A percentile compares a stretch with the other conserved stretches of the same genome.
These are phyloP conservation scores for Tetracentron sinense DNA, from an alignment of 164 flowering plant species.

Conservation along the genomic window DNA sequence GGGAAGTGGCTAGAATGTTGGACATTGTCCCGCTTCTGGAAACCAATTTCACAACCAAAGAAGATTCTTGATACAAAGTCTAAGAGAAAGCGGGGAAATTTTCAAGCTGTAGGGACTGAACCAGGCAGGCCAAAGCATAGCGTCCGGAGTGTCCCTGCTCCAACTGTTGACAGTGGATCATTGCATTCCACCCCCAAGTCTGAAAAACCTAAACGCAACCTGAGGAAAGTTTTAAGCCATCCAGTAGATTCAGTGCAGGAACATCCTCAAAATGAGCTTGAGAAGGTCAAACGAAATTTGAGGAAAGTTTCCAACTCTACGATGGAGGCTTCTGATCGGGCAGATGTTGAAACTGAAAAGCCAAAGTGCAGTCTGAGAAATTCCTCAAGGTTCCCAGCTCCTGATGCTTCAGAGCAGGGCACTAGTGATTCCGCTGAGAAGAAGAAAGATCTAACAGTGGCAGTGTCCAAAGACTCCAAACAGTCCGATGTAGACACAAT, in stretches of 20 bases:
- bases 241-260: slow-evolving; percentile 33
- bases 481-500: slow-evolving; percentile 24
- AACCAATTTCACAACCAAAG: slow-evolving; percentile 38
- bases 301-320: slow-evolving; percentile 55
- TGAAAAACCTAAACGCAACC: slow-evolving; percentile 54
- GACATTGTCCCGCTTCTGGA: slow-evolving; percentile 59
- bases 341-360: slow-evolving; percentile 43
- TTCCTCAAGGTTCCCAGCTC: slow-evolving; percentile 18
- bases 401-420: slow-evolving; percentile 21
- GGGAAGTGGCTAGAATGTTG: slow-evolving; percentile 84
- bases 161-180: slow-evolving; percentile 34
- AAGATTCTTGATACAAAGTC: slow-evolving; percentile 31
- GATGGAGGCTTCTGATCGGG: slow-evolving; percentile 31
- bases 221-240: slow-evolving; percentile 24
- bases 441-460: slow-evolving; percentile 27
- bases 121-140: slow-evolving; percentile 43
- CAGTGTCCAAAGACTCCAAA: slow-evolving; percentile 23
- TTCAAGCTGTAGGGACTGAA: slow-evolving; percentile 34
- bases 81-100: slow-evolving; percentile 38
- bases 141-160: slow-evolving; percentile 39
- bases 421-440: slow-evolving; percentile 27
- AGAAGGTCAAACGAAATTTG: slow-evolving; percentile 63
- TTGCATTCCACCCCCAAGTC: slow-evolving; percentile 57
- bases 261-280: slow-evolving; percentile 58
- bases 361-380: slow-evolving; percentile 37